Evolutionary conservation across 176 grass and related monocot species (phyloP).

Genomic region (Themeda triandra): DNA sequence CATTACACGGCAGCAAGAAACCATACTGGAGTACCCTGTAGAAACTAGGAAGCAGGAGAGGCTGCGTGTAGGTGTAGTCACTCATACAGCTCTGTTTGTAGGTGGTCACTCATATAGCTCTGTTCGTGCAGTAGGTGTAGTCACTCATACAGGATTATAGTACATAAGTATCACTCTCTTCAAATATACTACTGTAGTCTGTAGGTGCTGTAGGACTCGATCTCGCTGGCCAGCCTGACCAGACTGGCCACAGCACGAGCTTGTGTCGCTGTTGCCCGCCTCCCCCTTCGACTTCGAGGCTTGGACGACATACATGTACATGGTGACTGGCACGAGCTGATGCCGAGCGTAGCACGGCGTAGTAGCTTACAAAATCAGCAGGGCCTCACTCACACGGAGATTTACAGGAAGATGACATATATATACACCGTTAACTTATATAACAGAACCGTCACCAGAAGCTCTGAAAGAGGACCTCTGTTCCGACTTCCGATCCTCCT

Average conservation of each 20-base stretch:
- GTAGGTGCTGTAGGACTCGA: neutral
- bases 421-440: neutral
- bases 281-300: neutral
- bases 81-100: too few species aligned
- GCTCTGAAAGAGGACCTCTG: too few species aligned
- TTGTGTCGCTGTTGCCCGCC: neutral
- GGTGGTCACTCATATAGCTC: too few species aligned
- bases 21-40: neutral
- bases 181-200: too few species aligned
- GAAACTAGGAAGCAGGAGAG: neutral
- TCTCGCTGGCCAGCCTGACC: neutral
- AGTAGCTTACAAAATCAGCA: conserved; percentile 24
- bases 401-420: conserved; percentile 13
- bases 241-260: neutral
- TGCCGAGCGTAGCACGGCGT: neutral
- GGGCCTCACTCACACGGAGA: neutral
- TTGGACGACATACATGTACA: neutral
- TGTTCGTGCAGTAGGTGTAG: too few species aligned
- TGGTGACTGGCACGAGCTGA: neutral
- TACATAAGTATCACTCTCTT: too few species aligned
- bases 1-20: neutral
- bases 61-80: neutral
- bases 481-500: neutral
- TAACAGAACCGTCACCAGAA: neutral
- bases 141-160: too few species aligned